phyloP scores from a whole-genome alignment of 352 stramenopile genomes.

The Globisporangium orthogonon region DNA sequence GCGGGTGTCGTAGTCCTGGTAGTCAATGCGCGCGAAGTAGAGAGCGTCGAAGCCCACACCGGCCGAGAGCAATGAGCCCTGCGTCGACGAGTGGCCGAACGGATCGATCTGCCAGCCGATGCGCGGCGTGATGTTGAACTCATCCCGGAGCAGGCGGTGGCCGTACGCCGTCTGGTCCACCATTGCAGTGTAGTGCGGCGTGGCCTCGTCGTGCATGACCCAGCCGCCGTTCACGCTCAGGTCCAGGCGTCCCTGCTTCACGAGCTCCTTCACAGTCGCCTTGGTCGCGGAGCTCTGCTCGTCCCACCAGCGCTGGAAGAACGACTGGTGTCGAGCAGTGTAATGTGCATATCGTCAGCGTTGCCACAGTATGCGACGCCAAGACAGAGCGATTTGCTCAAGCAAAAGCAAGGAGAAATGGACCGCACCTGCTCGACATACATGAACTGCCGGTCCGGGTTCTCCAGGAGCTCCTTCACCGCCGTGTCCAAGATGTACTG shows the following conservation, averaged over 20 bases:
- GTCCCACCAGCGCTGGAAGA: conserved; percentile 97
- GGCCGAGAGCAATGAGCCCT: conserved; percentile 88
- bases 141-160: conserved; percentile 90
- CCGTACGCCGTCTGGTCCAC: conserved; percentile 97
- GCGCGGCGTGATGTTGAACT: conserved; percentile 92
- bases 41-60: conserved; percentile 94
- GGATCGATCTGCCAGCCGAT: conserved; percentile 98
- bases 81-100: conserved; percentile 91
- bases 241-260: conserved; percentile 88
- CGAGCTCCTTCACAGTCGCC: conserved; percentile 74
- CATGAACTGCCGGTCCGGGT: conserved; percentile 92
- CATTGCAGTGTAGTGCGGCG: conserved; percentile 95
- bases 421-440: conserved; percentile 85
- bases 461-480: conserved; percentile 78
- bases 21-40: conserved; percentile 98
- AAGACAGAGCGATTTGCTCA: neutral
- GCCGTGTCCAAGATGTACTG: conserved; percentile 95
- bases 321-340: conserved; percentile 38
- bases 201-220: conserved; percentile 98
- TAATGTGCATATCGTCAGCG: too few relatives aligned
- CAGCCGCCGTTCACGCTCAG: conserved; percentile 95
- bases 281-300: conserved; percentile 79
- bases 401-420: neutral
- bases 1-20: conserved; percentile 92
- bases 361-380: too few relatives aligned